These are phyloP conservation scores for Apiospora kogelbergensis DNA, from an alignment of 2,329 filamentous ascomycete species.

Conservation along the genomic window DNA sequence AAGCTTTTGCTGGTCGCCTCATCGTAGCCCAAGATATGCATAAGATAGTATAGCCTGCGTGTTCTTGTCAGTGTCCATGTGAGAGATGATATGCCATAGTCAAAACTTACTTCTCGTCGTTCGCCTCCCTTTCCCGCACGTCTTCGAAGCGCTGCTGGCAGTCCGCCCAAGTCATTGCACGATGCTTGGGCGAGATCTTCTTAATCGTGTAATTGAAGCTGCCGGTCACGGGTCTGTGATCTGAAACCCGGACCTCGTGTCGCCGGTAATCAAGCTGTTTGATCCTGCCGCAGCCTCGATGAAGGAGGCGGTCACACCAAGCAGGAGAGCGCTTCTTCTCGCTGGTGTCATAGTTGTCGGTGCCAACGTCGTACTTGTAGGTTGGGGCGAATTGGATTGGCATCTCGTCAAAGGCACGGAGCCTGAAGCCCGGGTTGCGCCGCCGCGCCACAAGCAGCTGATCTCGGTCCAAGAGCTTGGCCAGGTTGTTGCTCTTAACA, in stretches of 20 bases:
- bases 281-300: constrained; percentile 76
- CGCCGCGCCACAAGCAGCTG: constrained; percentile 87
- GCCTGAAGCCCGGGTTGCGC: constrained; percentile 84
- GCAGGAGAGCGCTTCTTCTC: constrained; percentile 94
- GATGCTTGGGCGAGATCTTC: constrained; percentile 67
- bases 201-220: constrained; percentile 83
- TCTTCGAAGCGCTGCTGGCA: constrained; percentile 74
- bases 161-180: constrained; percentile 67
- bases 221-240: constrained; percentile 90
- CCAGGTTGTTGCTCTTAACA: constrained; percentile 76
- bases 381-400: constrained; percentile 92
- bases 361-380: constrained; percentile 98
- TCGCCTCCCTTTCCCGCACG: constrained; percentile 66
- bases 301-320: constrained; percentile 95
- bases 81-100: background rate
- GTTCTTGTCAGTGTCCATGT: constrained; percentile 23
- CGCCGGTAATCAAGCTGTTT: constrained; percentile 85
- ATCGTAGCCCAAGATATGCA: constrained; percentile 54
- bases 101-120: constrained; percentile 72
- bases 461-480: constrained; percentile 87
- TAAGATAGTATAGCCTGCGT: constrained; percentile 50
- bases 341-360: constrained; percentile 88
- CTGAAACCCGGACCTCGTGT: constrained; percentile 87
- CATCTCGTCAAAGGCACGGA: constrained; percentile 87
- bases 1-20: constrained; percentile 48